Percentiles rank a stretch among this genome's conserved stretches.
Conservation (phyloP, 345 rosid genomes). For the Syzygium aromaticum region DNA sequence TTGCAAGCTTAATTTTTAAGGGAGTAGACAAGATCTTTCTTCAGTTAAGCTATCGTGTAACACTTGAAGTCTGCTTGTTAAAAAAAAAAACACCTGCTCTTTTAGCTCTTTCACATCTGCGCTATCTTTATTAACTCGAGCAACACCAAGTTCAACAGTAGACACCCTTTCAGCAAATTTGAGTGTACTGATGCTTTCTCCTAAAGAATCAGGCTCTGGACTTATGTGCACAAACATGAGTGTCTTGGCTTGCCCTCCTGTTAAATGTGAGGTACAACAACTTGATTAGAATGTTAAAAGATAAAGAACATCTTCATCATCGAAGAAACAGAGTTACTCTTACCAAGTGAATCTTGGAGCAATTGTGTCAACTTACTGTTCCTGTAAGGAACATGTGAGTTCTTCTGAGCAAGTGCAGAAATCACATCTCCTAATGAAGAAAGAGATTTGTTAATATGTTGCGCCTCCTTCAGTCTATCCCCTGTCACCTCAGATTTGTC, state of each 20-base stretch:
- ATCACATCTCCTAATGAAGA: conserved; percentile 95
- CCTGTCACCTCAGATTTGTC: conserved; percentile 94
- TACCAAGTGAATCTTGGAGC: conserved; percentile 93
- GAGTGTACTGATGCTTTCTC: conserved; percentile 86
- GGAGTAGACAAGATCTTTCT: neutral
- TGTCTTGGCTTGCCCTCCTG: conserved; percentile 98
- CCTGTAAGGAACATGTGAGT: conserved; percentile 79
- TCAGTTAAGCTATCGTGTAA: neutral
- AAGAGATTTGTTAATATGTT: conserved; percentile 83
- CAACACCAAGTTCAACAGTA: conserved; percentile 90
- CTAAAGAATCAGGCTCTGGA: conserved; percentile 78
- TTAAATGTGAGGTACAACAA: conserved; percentile 5
- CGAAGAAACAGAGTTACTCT: neutral
- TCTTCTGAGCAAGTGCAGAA: conserved; percentile 80
- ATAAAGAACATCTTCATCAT: neutral
- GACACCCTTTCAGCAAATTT: conserved; percentile 97
- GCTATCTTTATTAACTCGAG: conserved; percentile 74
- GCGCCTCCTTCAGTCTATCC: conserved; percentile 88
- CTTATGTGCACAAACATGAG: conserved; percentile 93
- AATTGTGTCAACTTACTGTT: conserved; percentile 95
- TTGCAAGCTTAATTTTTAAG: neutral
- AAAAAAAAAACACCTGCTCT: conserved; percentile 46
- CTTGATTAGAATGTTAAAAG: neutral
- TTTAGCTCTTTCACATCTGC: conserved; percentile 82
- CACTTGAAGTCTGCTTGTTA: neutral